Percentiles rank a stretch among this genome's conserved stretches.
These are phyloP conservation scores for Phaeosphaeria sp. DNA, from an alignment of 2,329 filamentous ascomycete species.

Conservation along the genomic window DNA sequence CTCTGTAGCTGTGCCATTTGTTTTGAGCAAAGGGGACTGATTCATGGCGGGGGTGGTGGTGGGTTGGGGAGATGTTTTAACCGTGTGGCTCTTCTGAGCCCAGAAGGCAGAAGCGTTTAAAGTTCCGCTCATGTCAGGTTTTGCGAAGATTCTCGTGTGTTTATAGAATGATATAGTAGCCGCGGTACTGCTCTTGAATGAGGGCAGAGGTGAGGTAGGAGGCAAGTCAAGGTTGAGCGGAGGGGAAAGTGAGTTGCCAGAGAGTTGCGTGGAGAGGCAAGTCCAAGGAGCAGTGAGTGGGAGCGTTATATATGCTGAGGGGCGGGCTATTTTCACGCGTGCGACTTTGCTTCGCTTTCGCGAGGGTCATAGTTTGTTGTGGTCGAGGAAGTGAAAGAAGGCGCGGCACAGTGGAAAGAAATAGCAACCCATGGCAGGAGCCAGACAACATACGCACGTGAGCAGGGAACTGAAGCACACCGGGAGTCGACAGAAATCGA, in stretches of 20 bases:
- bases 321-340: neutral
- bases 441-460: neutral
- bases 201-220: neutral
- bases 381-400: slow-evolving; percentile 1
- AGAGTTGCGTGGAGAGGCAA: neutral
- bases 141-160: neutral
- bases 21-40: neutral
- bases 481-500: neutral
- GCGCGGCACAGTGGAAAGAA: neutral
- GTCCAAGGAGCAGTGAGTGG: neutral
- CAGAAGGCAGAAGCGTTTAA: slow-evolving; percentile 1
- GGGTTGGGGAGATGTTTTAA: neutral
- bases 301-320: neutral
- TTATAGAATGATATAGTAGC: neutral
- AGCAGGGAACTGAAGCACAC: neutral
- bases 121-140: neutral
- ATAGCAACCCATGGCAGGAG: neutral
- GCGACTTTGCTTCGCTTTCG: neutral
- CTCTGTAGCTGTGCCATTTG: neutral
- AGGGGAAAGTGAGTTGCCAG: neutral
- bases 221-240: neutral
- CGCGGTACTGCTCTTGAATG: neutral
- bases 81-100: slow-evolving; percentile 3
- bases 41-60: neutral
- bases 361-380: neutral